A percentile compares a stretch with the other conserved stretches of the same genome.
These are phyloP conservation scores for Podochytrium sp. DNA, from an alignment of 192 early-diverging fungal genomes.

Conservation along the genomic window DNA sequence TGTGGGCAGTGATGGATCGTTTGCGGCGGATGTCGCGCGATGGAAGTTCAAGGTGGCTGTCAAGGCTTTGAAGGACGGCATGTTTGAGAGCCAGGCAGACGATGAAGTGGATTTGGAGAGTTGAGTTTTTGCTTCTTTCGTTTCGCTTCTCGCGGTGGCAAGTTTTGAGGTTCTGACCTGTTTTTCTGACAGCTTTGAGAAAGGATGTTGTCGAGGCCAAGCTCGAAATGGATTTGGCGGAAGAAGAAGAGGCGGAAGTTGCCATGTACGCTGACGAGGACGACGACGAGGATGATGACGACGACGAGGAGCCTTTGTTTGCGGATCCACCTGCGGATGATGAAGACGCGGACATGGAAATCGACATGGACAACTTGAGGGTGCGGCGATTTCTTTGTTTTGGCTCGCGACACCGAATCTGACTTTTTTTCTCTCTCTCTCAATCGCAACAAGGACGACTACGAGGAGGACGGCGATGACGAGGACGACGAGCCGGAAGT, in stretches of 20 bases:
- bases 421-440: background rate
- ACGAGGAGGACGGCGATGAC: slow-evolving; percentile 30
- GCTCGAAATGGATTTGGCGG: background rate
- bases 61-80: background rate
- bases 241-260: slow-evolving; percentile 19
- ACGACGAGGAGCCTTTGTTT: background rate
- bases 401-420: background rate
- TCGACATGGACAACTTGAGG: slow-evolving; percentile 16
- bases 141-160: background rate
- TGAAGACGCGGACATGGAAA: slow-evolving; percentile 27
- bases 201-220: slow-evolving; percentile 22
- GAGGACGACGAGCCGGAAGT: slow-evolving; percentile 7
- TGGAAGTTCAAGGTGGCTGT: slow-evolving; percentile 20
- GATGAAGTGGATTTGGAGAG: slow-evolving; percentile 22
- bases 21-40: slow-evolving; percentile 21
- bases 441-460: slow-evolving; percentile 7
- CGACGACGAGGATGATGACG: slow-evolving; percentile 23
- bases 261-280: slow-evolving; percentile 2
- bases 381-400: background rate
- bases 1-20: slow-evolving; percentile 32
- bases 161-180: no score
- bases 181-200: slow-evolving; percentile 8
- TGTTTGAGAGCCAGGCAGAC: background rate
- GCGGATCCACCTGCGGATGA: background rate
- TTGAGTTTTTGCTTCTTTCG: background rate